Percentiles rank a stretch among this genome's conserved stretches.
These are phyloP conservation scores for Penicillium decumbens DNA, from an alignment of 2,329 filamentous ascomycete genomes.

Conservation along the genomic window DNA sequence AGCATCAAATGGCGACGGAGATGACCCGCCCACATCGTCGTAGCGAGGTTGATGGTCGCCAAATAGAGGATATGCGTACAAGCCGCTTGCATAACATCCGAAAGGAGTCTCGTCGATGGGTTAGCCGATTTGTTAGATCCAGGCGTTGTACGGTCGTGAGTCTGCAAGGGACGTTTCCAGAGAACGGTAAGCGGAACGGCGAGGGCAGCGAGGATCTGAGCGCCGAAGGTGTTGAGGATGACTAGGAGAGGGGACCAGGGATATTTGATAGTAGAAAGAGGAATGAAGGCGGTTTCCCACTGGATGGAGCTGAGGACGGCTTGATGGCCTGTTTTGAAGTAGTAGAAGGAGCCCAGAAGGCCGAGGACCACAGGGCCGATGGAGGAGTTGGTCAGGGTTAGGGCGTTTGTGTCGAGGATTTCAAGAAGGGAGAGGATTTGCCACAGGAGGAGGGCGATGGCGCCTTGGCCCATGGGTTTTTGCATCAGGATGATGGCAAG, in stretches of 20 bases:
- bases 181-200: conserved; percentile 75
- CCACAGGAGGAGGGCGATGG: conserved; percentile 76
- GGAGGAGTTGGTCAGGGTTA: conserved; percentile 57
- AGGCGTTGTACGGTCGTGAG: conserved; percentile 46
- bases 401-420: conserved; percentile 57
- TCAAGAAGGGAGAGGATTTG: conserved; percentile 75
- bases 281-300: conserved; percentile 94
- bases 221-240: conserved; percentile 78
- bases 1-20: conserved; percentile 91
- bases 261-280: conserved; percentile 74
- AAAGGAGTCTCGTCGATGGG: conserved; percentile 50
- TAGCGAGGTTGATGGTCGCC: conserved; percentile 75
- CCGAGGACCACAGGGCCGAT: conserved; percentile 81
- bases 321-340: conserved; percentile 97
- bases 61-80: conserved; percentile 77
- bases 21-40: conserved; percentile 84
- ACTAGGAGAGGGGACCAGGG: conserved; percentile 84
- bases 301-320: conserved; percentile 82
- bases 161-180: conserved; percentile 83
- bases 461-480: conserved; percentile 89
- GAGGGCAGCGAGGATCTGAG: conserved; percentile 76
- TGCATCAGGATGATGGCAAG: conserved; percentile 73
- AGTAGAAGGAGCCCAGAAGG: conserved; percentile 88
- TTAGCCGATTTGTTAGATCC: conserved; percentile 20
- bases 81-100: conserved; percentile 65